These are phyloP conservation scores for Lactarius trivialis DNA, from an alignment of 768 basidiomycete genomes.

Conservation along the genomic window DNA sequence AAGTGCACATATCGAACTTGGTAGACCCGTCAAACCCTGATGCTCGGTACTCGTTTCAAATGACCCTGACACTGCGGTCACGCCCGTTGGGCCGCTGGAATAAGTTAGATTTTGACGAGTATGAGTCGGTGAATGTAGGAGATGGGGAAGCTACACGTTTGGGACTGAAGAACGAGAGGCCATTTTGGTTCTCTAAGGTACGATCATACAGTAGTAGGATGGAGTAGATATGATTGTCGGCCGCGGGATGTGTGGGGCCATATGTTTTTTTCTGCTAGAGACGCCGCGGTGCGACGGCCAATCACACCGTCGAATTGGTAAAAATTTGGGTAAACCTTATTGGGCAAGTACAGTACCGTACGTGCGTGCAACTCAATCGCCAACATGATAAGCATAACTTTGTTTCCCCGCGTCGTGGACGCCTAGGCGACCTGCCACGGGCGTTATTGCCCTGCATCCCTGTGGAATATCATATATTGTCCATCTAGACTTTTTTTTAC, in stretches of 20 bases:
- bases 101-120: conserved; percentile 64
- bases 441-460: neutral
- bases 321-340: neutral
- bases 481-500: neutral
- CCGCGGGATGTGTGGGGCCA: conserved; percentile 1
- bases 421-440: conserved; percentile 19
- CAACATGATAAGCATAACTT: neutral
- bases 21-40: conserved; percentile 39
- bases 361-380: neutral
- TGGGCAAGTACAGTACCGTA: neutral
- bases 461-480: neutral
- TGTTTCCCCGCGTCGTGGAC: conserved; percentile 16
- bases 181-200: conserved; percentile 95
- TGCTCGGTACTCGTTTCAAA: conserved; percentile 60
- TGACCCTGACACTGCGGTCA: conserved; percentile 65
- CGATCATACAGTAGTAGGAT: conserved; percentile 44
- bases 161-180: conserved; percentile 72
- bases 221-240: conserved; percentile 15
- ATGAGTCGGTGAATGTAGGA: conserved; percentile 69
- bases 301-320: neutral
- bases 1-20: conserved; percentile 56
- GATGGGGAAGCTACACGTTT: conserved; percentile 68
- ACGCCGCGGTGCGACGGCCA: neutral
- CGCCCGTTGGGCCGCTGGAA: conserved; percentile 83
- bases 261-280: neutral